Conservation (phyloP, 2,329 filamentous ascomycete species). For the Pseudogymnoascus sp. region DNA sequence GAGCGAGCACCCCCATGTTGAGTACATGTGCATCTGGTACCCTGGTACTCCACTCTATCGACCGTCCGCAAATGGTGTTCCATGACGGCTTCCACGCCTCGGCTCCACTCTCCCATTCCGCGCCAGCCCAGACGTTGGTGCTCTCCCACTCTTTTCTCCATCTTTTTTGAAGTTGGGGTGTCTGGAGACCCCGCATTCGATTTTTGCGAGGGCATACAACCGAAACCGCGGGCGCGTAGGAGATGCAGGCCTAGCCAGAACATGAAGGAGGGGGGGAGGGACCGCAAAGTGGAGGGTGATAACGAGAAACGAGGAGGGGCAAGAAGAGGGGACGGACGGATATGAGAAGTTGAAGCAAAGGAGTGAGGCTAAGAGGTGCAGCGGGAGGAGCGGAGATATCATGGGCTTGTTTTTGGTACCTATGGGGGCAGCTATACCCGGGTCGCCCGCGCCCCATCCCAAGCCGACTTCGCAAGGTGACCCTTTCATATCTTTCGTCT, state of each 20-base stretch:
- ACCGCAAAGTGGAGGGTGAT: neutral
- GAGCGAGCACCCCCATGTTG: neutral
- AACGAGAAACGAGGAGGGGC: neutral
- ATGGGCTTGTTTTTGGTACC: neutral
- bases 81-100: conserved; percentile 1
- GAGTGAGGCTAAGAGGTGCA: neutral
- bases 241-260: neutral
- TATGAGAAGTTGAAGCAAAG: neutral
- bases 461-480: neutral
- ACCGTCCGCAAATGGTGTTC: conserved; percentile 4
- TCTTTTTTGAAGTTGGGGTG: conserved; percentile 1
- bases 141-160: neutral
- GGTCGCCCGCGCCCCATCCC: neutral
- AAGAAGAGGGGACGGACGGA: neutral
- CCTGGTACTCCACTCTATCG: neutral
- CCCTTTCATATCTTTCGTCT: neutral
- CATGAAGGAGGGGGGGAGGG: neutral
- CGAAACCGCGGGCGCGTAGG: conserved; percentile 3
- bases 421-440: neutral
- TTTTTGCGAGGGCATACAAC: conserved; percentile 5
- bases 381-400: neutral
- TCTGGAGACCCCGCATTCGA: conserved; percentile 2
- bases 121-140: neutral
- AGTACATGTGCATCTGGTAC: neutral
- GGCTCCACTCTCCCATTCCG: conserved; percentile 4